These are phyloP conservation scores for Leishmania major DNA, from an alignment of 208 protist genomes.

Conservation along the genomic window DNA sequence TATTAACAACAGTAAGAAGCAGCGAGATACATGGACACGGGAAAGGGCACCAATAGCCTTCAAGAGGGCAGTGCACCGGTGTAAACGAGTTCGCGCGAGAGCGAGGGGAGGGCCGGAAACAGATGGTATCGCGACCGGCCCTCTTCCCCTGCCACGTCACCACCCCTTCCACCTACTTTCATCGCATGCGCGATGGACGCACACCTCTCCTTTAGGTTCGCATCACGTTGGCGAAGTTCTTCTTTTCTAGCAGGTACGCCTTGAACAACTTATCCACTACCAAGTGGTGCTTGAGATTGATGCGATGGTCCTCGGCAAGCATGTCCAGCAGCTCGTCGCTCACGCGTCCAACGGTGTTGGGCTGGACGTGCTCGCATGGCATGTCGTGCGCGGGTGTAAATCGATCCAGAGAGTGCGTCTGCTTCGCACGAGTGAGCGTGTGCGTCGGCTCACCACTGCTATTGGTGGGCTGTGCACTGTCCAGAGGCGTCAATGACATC, in stretches of 20 bases:
- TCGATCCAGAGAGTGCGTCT: constrained; percentile 54
- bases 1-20: not conserved
- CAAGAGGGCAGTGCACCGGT: not conserved
- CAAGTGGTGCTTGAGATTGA: constrained; percentile 46
- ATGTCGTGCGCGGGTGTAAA: constrained; percentile 60
- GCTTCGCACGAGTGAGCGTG: constrained; percentile 35
- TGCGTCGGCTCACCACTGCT: not conserved
- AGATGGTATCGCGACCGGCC: not conserved
- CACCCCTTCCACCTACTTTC: not conserved
- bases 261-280: constrained; percentile 43
- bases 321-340: constrained; percentile 45
- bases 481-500: not conserved
- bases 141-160: not conserved
- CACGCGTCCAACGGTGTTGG: constrained; percentile 48
- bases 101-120: not conserved
- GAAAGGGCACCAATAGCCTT: not conserved
- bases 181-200: not conserved
- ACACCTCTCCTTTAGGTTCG: not conserved
- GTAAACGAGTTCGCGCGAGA: not conserved
- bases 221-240: constrained; percentile 25
- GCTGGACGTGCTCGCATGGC: constrained; percentile 27
- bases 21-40: not conserved
- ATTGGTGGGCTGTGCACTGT: not conserved
- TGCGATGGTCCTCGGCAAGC: constrained; percentile 66
- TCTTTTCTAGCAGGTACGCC: constrained; percentile 29